These are phyloP conservation scores for Jamesozyma gamospora DNA, from an alignment of 805 yeast genomes.

Conservation along the genomic window DNA sequence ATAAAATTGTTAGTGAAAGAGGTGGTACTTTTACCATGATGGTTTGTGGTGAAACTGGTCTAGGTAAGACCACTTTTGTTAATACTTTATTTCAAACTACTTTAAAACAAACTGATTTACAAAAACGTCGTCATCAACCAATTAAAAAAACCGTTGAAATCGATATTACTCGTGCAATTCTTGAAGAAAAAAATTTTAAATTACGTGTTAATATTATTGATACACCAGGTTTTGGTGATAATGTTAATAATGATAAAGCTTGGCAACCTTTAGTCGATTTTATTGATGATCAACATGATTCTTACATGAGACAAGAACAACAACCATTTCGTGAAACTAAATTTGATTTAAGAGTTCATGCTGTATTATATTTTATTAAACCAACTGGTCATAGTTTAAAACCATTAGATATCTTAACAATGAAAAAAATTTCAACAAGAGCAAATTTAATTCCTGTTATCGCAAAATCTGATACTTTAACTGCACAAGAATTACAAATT, in stretches of 20 bases:
- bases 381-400: conserved; percentile 85
- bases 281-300: conserved; percentile 83
- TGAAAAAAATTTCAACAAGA: conserved; percentile 72
- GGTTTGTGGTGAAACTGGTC: conserved; percentile 87
- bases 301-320: conserved; percentile 84
- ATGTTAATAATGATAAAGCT: conserved; percentile 71
- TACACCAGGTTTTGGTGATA: conserved; percentile 92
- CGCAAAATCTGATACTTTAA: conserved; percentile 79
- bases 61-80: conserved; percentile 87
- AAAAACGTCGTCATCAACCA: conserved; percentile 36
- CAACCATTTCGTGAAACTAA: conserved; percentile 64
- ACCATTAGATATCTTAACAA: conserved; percentile 79
- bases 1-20: conserved; percentile 62
- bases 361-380: conserved; percentile 78
- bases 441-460: conserved; percentile 85
- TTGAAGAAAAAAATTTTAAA: conserved; percentile 76
- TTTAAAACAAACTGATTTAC: conserved; percentile 44
- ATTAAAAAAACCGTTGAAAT: conserved; percentile 63
- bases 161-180: conserved; percentile 66
- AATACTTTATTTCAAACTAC: conserved; percentile 75
- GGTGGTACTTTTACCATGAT: conserved; percentile 72
- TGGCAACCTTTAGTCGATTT: conserved; percentile 85
- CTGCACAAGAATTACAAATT: conserved; percentile 54
- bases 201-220: conserved; percentile 74
- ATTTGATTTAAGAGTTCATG: conserved; percentile 83